Evolutionary conservation across 2,329 filamentous ascomycete species (phyloP).

Genomic region (Fusarium floridanum): DNA sequence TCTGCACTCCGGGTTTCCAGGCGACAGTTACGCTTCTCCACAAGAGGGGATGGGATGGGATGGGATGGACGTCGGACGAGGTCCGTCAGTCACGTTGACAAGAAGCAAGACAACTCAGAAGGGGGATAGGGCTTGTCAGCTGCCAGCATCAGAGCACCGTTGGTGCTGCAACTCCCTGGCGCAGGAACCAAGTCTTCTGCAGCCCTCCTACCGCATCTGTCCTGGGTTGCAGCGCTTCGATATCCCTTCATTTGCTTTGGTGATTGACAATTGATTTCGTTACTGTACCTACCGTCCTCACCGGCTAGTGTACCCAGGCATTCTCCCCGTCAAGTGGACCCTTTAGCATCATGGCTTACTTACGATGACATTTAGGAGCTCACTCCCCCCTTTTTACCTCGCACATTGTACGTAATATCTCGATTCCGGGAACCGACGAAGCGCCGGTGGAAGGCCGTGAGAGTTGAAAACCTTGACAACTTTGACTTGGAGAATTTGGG

Average conservation of each 20-base stretch:
- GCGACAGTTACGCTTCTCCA: slow-evolving; percentile 23
- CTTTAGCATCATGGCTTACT: slow-evolving; percentile 20
- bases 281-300: not conserved
- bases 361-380: slow-evolving; percentile 26
- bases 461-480: slow-evolving; percentile 9
- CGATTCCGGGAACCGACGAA: slow-evolving; percentile 23
- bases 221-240: slow-evolving; percentile 3
- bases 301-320: not conserved
- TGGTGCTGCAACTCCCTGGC: slow-evolving; percentile 10
- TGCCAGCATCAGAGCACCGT: not conserved
- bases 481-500: slow-evolving; percentile 18
- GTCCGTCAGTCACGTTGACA: slow-evolving; percentile 9
- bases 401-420: slow-evolving; percentile 36
- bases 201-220: slow-evolving; percentile 5
- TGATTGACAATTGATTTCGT: not conserved
- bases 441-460: slow-evolving; percentile 19
- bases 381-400: slow-evolving; percentile 22
- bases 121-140: not conserved
- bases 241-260: slow-evolving; percentile 5
- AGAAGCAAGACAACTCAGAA: not conserved
- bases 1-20: slow-evolving; percentile 10
- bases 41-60: not conserved
- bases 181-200: slow-evolving; percentile 8
- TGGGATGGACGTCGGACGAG: slow-evolving; percentile 4
- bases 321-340: slow-evolving; percentile 21